Evolutionary conservation across 2,329 filamentous ascomycete species (phyloP).

Genomic region (Hypoxylon sp.): DNA sequence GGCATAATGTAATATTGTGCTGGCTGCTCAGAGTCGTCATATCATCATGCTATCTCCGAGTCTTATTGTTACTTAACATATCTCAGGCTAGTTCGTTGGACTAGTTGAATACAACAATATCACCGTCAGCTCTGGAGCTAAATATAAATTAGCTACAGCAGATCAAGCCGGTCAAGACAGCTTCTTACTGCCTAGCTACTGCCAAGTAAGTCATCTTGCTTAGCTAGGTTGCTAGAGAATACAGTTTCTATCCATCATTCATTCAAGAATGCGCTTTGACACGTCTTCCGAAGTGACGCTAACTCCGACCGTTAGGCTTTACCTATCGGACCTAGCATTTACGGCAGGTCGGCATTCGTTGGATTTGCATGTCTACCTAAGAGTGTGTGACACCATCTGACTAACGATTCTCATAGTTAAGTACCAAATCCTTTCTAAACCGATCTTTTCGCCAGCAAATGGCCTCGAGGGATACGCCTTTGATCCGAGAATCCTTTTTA

Average conservation of each 20-base stretch:
- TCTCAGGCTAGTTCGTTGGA: not conserved
- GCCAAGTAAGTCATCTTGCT: slow-evolving; percentile 19
- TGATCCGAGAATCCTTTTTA: not conserved
- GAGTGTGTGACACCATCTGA: not conserved
- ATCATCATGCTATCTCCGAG: not conserved
- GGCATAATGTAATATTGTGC: not conserved
- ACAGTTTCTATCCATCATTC: slow-evolving; percentile 5
- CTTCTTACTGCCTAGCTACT: not conserved
- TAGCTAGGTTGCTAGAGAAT: slow-evolving; percentile 14
- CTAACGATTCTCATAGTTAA: slow-evolving; percentile 1
- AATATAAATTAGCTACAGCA: not conserved
- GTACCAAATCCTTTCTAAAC: not conserved
- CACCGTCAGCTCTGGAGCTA: not conserved
- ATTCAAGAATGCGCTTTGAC: slow-evolving; percentile 7
- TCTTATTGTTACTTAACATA: not conserved
- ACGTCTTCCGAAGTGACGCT: slow-evolving; percentile 14
- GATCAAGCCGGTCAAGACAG: not conserved
- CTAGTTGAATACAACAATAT: not conserved
- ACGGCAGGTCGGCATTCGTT: not conserved
- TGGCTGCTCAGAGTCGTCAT: not conserved
- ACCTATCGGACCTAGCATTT: not conserved
- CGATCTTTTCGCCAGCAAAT: not conserved
- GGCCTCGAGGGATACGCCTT: slow-evolving; percentile 1
- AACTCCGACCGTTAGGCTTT: slow-evolving; percentile 13
- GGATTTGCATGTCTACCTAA: not conserved